phyloP scores from a whole-genome alignment of 2,329 filamentous ascomycete genomes.

The Esteya vermicola region DNA sequence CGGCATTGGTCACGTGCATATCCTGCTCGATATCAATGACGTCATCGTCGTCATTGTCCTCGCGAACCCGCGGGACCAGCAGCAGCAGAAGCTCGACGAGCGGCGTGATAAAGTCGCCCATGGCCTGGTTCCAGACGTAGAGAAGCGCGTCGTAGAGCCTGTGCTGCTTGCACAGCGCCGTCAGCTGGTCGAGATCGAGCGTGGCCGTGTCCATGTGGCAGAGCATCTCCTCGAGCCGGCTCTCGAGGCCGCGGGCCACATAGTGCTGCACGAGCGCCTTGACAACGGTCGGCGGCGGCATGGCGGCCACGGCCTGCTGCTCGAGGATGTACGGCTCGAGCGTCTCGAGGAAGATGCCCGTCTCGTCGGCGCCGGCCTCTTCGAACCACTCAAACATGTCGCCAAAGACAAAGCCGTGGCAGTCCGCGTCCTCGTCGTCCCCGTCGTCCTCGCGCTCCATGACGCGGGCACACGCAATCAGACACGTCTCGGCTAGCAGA shows the following conservation, averaged over 20 bases:
- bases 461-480: slow-evolving; percentile 68
- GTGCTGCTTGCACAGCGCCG: slow-evolving; percentile 78
- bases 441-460: no score
- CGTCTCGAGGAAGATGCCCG: slow-evolving; percentile 71
- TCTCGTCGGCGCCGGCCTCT: slow-evolving; percentile 53
- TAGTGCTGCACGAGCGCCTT: slow-evolving; percentile 79
- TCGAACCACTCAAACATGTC: slow-evolving; percentile 86
- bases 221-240: slow-evolving; percentile 80
- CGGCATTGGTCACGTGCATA: slow-evolving; percentile 53
- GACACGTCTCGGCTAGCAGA: slow-evolving; percentile 71
- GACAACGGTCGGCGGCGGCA: slow-evolving; percentile 67
- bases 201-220: slow-evolving; percentile 84
- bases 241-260: slow-evolving; percentile 59
- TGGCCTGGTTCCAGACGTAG: slow-evolving; percentile 90
- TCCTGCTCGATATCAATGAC: slow-evolving; percentile 44
- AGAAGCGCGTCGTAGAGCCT: slow-evolving; percentile 88
- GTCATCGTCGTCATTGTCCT: slow-evolving; percentile 27
- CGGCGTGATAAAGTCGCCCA: slow-evolving; percentile 82
- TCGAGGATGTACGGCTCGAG: slow-evolving; percentile 82
- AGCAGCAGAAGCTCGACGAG: slow-evolving; percentile 69
- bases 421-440: no score
- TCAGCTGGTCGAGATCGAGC: slow-evolving; percentile 89
- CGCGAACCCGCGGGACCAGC: slow-evolving; percentile 39
- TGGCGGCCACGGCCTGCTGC: slow-evolving; percentile 53
- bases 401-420: slow-evolving; percentile 74